These are phyloP conservation scores for Lactarius tabidus DNA, from an alignment of 768 basidiomycete genomes.

Conservation along the genomic window DNA sequence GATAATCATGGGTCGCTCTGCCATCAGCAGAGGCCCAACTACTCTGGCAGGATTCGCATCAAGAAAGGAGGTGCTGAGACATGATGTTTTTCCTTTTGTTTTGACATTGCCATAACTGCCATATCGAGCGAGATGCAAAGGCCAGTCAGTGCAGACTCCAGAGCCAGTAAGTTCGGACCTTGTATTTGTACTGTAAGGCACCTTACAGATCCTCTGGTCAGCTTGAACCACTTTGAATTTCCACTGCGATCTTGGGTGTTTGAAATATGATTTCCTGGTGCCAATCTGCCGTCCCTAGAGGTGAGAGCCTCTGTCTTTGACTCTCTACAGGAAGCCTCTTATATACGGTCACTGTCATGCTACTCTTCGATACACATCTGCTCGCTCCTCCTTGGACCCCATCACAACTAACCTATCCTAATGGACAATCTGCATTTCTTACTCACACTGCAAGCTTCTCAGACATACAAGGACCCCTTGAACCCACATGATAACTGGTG, in stretches of 20 bases:
- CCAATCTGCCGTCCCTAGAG: conserved; percentile 16
- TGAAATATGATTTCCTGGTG: conserved; percentile 15
- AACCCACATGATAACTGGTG: conserved; percentile 89
- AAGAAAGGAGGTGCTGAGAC: not conserved
- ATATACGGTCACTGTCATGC: conserved; percentile 24
- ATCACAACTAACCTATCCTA: not conserved
- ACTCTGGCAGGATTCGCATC: not conserved
- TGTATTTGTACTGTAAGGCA: conserved; percentile 20
- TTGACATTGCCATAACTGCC: not conserved
- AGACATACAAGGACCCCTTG: conserved; percentile 78
- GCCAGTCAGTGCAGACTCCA: not conserved
- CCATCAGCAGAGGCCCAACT: not conserved
- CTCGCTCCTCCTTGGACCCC: conserved; percentile 14
- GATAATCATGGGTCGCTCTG: conserved; percentile 3
- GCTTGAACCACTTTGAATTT: conserved; percentile 19
- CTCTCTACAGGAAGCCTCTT: conserved; percentile 20
- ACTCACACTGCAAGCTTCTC: conserved; percentile 71
- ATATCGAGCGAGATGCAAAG: not conserved
- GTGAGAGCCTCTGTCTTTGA: not conserved
- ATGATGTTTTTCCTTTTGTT: conserved; percentile 8
- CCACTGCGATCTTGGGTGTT: not conserved
- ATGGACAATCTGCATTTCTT: conserved; percentile 86
- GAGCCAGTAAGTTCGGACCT: conserved; percentile 26
- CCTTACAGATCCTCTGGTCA: conserved; percentile 1
- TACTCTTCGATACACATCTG: conserved; percentile 21